These are phyloP conservation scores for Chrysoporthe austroafricana DNA, from an alignment of 2,329 filamentous ascomycete species.

Conservation along the genomic window DNA sequence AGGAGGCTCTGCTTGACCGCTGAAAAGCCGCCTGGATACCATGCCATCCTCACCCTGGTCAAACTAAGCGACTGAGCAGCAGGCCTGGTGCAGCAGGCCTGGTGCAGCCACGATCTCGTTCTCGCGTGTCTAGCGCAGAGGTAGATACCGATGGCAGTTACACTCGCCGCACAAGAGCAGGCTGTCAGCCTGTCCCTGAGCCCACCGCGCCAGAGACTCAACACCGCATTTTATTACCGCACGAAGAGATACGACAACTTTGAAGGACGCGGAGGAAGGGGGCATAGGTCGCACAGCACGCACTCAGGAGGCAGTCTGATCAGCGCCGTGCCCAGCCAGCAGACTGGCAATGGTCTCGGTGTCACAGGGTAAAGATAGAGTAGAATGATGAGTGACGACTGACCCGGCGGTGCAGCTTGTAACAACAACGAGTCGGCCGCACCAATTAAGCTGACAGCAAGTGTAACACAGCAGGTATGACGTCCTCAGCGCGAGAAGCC, in stretches of 20 bases:
- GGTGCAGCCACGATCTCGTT: neutral
- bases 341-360: neutral
- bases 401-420: neutral
- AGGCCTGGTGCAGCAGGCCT: neutral
- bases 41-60: neutral
- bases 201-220: neutral
- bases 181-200: neutral
- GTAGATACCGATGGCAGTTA: neutral
- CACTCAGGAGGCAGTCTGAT: neutral
- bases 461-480: neutral
- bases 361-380: neutral
- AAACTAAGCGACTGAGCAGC: neutral
- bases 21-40: neutral
- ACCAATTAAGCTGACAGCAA: neutral
- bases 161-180: neutral
- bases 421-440: neutral
- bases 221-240: neutral
- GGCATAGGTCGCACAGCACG: too few species aligned
- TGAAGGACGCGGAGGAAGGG: neutral
- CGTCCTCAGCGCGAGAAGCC: neutral
- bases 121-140: neutral
- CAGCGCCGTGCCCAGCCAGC: neutral
- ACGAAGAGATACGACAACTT: neutral
- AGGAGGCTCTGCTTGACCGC: neutral
- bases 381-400: neutral